phyloP scores from a whole-genome alignment of 2,329 filamentous ascomycete species.

The Talaromyces amestolkiae region DNA sequence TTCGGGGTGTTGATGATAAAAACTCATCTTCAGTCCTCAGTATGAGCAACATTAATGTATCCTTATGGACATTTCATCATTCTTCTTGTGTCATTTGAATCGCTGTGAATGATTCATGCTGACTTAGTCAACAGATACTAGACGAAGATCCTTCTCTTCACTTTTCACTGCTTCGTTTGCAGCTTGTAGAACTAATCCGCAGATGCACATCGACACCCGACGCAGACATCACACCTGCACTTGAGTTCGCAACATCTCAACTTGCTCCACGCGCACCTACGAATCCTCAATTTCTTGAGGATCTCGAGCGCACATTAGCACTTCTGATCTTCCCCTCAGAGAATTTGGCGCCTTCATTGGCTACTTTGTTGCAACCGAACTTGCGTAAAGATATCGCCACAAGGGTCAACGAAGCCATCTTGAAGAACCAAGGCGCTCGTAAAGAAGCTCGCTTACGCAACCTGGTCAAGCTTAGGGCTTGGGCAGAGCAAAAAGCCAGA shows the following conservation, averaged over 20 bases:
- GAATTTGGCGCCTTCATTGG: constrained; percentile 71
- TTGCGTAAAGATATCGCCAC: constrained; percentile 81
- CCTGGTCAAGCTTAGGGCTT: constrained; percentile 76
- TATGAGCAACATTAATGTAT: constrained; percentile 61
- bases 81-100: background rate
- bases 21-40: constrained; percentile 76
- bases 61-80: background rate
- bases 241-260: constrained; percentile 84
- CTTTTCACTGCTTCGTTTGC: constrained; percentile 83
- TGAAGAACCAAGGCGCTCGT: constrained; percentile 68
- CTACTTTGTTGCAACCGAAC: constrained; percentile 72
- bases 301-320: constrained; percentile 89
- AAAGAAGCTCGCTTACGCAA: constrained; percentile 79
- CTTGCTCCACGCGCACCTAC: constrained; percentile 83
- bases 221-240: constrained; percentile 72
- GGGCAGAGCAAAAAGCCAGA: constrained; percentile 67
- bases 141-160: constrained; percentile 80
- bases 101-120: constrained; percentile 1
- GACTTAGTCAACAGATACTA: constrained; percentile 63
- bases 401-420: constrained; percentile 83
- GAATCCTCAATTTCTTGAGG: constrained; percentile 75
- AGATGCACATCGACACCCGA: constrained; percentile 63
- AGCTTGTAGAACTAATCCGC: constrained; percentile 90
- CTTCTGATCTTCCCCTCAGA: constrained; percentile 85
- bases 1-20: constrained; percentile 85